These are phyloP conservation scores for Aspergillus terreus DNA, from an alignment of 2,329 filamentous ascomycete genomes.

Conservation along the genomic window DNA sequence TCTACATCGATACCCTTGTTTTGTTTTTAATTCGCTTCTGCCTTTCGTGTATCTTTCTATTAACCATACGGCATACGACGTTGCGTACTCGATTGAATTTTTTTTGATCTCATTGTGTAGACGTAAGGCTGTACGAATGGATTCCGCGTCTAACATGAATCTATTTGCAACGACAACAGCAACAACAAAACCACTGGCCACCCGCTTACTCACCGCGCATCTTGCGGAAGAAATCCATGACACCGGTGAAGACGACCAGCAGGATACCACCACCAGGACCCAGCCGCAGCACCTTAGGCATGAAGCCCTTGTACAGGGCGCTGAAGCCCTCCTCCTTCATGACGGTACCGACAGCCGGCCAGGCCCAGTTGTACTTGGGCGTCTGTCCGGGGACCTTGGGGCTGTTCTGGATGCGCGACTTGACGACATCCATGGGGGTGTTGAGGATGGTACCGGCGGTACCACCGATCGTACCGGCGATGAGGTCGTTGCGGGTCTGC, in stretches of 20 bases:
- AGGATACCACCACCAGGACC: slow-evolving; percentile 65
- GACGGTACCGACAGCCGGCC: slow-evolving; percentile 78
- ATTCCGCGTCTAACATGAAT: slow-evolving; percentile 1
- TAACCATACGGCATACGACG: background rate
- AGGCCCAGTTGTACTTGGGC: slow-evolving; percentile 99
- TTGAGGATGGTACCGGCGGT: slow-evolving; percentile 89
- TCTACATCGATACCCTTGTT: slow-evolving; percentile 33
- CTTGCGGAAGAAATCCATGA: slow-evolving; percentile 77
- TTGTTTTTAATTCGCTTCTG: slow-evolving; percentile 18
- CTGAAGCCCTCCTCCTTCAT: slow-evolving; percentile 88
- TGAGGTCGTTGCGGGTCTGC: slow-evolving; percentile 81
- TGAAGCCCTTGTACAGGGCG: slow-evolving; percentile 95
- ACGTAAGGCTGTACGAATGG: background rate
- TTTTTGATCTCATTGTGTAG: background rate
- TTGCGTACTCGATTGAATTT: background rate
- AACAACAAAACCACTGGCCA: background rate
- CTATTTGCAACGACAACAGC: slow-evolving; percentile 3
- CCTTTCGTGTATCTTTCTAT: slow-evolving; percentile 5
- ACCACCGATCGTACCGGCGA: slow-evolving; percentile 83
- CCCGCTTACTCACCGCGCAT: slow-evolving; percentile 32
- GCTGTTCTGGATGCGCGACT: slow-evolving; percentile 95
- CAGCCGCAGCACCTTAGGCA: slow-evolving; percentile 84
- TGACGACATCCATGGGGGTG: slow-evolving; percentile 95
- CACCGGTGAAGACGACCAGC: slow-evolving; percentile 47
- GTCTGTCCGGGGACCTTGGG: slow-evolving; percentile 73